Percentiles rank a stretch among this genome's conserved stretches.
Conservation (phyloP, 768 basidiomycete genomes). For the Rubroboletus satanas region DNA sequence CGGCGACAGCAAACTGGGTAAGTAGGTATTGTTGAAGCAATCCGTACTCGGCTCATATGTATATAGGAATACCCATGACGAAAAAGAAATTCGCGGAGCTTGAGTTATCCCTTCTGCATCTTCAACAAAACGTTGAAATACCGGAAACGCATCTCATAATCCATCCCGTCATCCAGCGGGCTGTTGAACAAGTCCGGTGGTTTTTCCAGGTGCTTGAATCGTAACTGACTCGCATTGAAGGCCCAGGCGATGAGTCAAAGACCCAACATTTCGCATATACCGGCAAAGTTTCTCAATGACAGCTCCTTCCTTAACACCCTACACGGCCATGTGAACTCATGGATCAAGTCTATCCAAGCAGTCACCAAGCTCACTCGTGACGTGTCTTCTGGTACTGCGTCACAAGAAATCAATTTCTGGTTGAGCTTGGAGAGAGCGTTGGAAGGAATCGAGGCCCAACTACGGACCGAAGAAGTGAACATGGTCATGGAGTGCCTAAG, state of each 20-base stretch:
- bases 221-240: constrained; percentile 16
- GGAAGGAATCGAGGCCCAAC: constrained; percentile 88
- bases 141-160: constrained; percentile 93
- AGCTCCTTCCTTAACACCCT: constrained; percentile 90
- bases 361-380: constrained; percentile 96
- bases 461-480: constrained; percentile 87
- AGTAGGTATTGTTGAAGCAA: constrained; percentile 17
- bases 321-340: constrained; percentile 90
- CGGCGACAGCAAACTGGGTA: constrained; percentile 78
- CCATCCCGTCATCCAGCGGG: constrained; percentile 83
- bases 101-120: constrained; percentile 87
- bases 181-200: constrained; percentile 64
- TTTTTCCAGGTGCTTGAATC: constrained; percentile 29
- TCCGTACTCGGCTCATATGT: constrained; percentile 3
- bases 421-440: constrained; percentile 88
- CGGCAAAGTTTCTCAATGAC: constrained; percentile 74
- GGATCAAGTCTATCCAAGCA: constrained; percentile 97
- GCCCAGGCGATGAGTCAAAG: constrained; percentile 52
- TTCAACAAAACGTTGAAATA: constrained; percentile 99
- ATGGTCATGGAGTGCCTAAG: constrained; percentile 92
- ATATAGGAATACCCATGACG: constrained; percentile 85
- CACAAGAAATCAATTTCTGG: constrained; percentile 99
- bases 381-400: constrained; percentile 91
- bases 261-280: constrained; percentile 74
- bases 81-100: constrained; percentile 99